Base-by-base conservation (phyloP, 2,329 filamentous ascomycete genomes). In the Coniella lustricola region DNA sequence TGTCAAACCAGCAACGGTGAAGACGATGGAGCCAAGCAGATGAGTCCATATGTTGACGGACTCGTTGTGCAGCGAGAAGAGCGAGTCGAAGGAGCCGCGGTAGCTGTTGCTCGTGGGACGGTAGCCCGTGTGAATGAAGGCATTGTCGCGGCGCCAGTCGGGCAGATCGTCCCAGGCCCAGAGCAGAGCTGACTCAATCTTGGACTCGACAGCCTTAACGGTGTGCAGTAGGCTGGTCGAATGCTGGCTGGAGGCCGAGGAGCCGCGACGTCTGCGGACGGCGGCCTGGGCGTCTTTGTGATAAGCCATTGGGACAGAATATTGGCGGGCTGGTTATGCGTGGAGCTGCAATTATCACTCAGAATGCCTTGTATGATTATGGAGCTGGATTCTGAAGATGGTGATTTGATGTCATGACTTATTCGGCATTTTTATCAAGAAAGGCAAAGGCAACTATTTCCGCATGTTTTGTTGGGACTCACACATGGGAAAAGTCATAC, bases 41-140 rank as follows among this genome's bases (percentile, higher is more conserved):
- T 82, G 78, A 12, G 77, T 73, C 76, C 77, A 81, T 61, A 53
- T 80, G 64, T 82, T 82, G 64, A 82, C 77, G 34, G 68, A 74
- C 62, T 82, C 78, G 61, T 82, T 53, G 69, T 82, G 78, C 50
- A 81, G 60, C 62, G 73, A 73, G 57, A 69, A 67, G 38, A 81
- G 65, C 44, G 73, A 77, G 39, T 58, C 56, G 41, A 77, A 57
- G 21, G 73, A 74, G 51, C 62, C 58, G 40, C 52, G 43, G 62
- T 76, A 76, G 44, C 73, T 77, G 60, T 70, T 64, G 56, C 67
- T 71, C 20, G 70, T 72, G 2, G 64, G 67, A 9, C 78, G 75
- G 63, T 82, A 82, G 51, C 77, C 76, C 3, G 66, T 60, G 42
- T 59, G 60, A 63, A 82, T 79, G 67, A 65, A 81, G 56, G 66